A percentile compares a stretch with the other conserved stretches of the same genome.
Evolutionary conservation across 176 grass and related monocot genomes (phyloP).

Genomic region (Leersia perrieri): DNA sequence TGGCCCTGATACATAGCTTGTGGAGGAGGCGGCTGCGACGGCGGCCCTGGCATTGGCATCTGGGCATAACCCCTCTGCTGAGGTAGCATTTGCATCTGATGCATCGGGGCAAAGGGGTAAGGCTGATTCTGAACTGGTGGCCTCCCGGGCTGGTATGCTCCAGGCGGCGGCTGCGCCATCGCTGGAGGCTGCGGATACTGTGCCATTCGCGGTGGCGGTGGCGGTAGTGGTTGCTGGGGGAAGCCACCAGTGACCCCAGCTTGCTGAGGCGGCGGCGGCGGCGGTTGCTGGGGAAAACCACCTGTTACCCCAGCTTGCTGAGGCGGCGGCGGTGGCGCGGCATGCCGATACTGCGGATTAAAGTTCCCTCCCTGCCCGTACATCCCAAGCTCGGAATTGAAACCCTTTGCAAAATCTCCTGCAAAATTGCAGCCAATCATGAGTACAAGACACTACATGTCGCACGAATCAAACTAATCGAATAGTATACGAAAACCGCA

Average conservation of each 20-base stretch:
- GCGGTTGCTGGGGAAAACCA: slow-evolving; percentile 30
- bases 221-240: slow-evolving; percentile 16
- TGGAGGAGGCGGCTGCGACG: neutral
- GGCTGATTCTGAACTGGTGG: slow-evolving; percentile 29
- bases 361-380: slow-evolving; percentile 55
- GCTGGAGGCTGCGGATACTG: slow-evolving; percentile 19
- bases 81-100: slow-evolving; percentile 34
- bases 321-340: slow-evolving; percentile 26
- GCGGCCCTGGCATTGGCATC: slow-evolving; percentile 31
- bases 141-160: slow-evolving; percentile 29
- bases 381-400: slow-evolving; percentile 43
- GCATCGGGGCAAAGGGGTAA: slow-evolving; percentile 38
- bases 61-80: slow-evolving; percentile 42
- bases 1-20: slow-evolving; percentile 40
- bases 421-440: slow-evolving; percentile 22
- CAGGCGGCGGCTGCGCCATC: slow-evolving; percentile 31
- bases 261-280: neutral
- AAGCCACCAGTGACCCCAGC: slow-evolving; percentile 26
- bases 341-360: slow-evolving; percentile 37
- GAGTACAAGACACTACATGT: neutral
- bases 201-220: neutral
- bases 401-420: slow-evolving; percentile 27
- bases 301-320: slow-evolving; percentile 18
- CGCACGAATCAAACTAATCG: neutral
- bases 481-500: neutral